A percentile compares a stretch with the other conserved stretches of the same genome.
phyloP scores from a whole-genome alignment of 768 basidiomycete species.

The Trametes cingulata region DNA sequence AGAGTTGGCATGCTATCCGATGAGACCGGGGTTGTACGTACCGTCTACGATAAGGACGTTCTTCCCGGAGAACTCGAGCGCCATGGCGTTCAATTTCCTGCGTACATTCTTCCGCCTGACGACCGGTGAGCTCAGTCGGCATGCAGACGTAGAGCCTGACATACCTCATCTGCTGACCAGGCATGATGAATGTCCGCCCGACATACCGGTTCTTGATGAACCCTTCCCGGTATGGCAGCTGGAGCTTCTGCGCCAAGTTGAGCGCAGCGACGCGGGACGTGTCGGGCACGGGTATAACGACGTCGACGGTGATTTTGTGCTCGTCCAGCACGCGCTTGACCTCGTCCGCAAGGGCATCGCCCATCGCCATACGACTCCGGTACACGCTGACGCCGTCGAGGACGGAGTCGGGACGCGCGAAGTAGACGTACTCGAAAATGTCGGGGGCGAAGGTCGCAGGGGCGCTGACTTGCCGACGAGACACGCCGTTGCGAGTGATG shows the following conservation, averaged over 20 bases:
- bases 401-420: conserved; percentile 96
- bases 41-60: conserved; percentile 96
- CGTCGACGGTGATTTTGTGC: conserved; percentile 77
- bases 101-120: conserved; percentile 88
- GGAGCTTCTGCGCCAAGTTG: conserved; percentile 88
- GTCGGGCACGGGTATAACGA: conserved; percentile 98
- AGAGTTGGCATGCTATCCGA: background rate
- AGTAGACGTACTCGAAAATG: conserved; percentile 99
- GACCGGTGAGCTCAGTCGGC: background rate
- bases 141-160: too few species aligned
- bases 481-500: conserved; percentile 80
- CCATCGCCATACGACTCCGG: conserved; percentile 99
- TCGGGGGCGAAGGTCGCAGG: conserved; percentile 88
- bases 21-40: conserved; percentile 35
- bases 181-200: conserved; percentile 99
- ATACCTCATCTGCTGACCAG: conserved; percentile 92
- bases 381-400: conserved; percentile 97
- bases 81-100: conserved; percentile 97
- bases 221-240: conserved; percentile 93
- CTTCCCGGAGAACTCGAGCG: conserved; percentile 90
- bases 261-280: conserved; percentile 95
- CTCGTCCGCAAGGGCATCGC: conserved; percentile 89
- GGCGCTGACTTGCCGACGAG: conserved; percentile 70
- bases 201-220: conserved; percentile 99
- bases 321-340: conserved; percentile 72